Base-by-base conservation (phyloP, 1,284 basidiomycete species). In the Omphalotus olearius region DNA sequence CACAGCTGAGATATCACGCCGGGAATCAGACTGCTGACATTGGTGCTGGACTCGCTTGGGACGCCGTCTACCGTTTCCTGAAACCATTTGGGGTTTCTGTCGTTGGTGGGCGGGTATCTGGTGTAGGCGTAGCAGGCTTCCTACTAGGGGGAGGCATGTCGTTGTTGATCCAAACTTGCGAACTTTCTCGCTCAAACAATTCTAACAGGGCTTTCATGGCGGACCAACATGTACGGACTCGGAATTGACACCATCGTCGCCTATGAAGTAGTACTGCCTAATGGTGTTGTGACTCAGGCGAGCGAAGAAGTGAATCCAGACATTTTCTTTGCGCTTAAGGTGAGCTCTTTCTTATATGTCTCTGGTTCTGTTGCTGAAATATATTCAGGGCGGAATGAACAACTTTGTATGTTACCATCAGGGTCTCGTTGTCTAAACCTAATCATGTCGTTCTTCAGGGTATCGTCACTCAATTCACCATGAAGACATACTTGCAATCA, bases 381-480 rank as follows among this genome's bases (percentile, higher is more conserved):
- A 6, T 42, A 5, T 17, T 9, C 23, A 82, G 79, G 81, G 80
- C 38, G 78, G 80, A 14, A 66, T 72, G 56, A 83, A 84, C 56
- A 84, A 83, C 59, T 83, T 80, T 55, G 82, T 80, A 51, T 52
- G 76, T 66, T 37, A 3, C 14, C n/a, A 14, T 23, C 38, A 50
- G 4, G n/a, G 6, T 39, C 3, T 17, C 20, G 16, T 20, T 4
- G 38, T 39, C 36, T 16, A 18, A 40, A 11, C 7, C 3, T 50
- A 25, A 7, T 14, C n/a, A 18, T 42, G 9, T 13, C 9, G 30
- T 33, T 33, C 7, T 20, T 16, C 26, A 84, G 81, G 82, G 81
- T 1, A 78, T 84, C 33, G 80, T 84, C 4, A 84, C 80, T 1
- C 72, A 71, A 47, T 80, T 83, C 61, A 80, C 73, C 0, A 56